Base-by-base conservation (phyloP, 352 stramenopile genomes). In the Aphanomyces cochlioides region DNA sequence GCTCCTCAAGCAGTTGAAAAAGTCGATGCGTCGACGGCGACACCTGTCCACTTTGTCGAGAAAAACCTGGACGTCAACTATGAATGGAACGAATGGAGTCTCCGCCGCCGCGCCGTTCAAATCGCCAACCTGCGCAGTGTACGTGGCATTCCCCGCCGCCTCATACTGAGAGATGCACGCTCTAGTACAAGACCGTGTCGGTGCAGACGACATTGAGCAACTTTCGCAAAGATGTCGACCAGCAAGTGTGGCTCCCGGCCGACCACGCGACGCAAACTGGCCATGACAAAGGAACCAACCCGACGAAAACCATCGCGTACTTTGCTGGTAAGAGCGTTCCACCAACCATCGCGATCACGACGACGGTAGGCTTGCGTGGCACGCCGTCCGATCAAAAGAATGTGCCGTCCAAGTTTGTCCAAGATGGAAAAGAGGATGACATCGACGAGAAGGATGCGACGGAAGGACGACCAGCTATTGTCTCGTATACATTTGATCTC, bases 41-140 rank as follows among this genome's bases (percentile, higher is more conserved):
- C 93, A 38, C 94, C 93, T 6, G 82, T 83, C 28, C 93, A 98
- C 75, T 98, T 98, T 78, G 64, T 96, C 5, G 89, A 98, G 59
- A 96, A 93, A 75, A 75, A 90, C 71, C 89, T 97, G 17, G 92
- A 97, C 79, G 83, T 83, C 69, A 84, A 87, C 50, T 98, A 98
- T 77, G 86, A 96, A 59, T 98, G 92, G 91, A 98, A 98, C 79
- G 92, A 98, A 75, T 98, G 94, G 94, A 90, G 82, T 60, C 78
- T 98, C 53, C 82, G 93, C 13, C 84, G 90, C 47, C 86, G 89
- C 41, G 91, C 90, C 28, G 78, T 98, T 47, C 88, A 96, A 75
- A 83, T 98, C 57, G 90, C 91, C 19, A 98, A 98, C 71, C 72
- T 98, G 56, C 81, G 85, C 40, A 92, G 97, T 48, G 67, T 73